phyloP scores from a whole-genome alignment of 2,329 filamentous ascomycete genomes.

The Botryotinia convoluta region DNA sequence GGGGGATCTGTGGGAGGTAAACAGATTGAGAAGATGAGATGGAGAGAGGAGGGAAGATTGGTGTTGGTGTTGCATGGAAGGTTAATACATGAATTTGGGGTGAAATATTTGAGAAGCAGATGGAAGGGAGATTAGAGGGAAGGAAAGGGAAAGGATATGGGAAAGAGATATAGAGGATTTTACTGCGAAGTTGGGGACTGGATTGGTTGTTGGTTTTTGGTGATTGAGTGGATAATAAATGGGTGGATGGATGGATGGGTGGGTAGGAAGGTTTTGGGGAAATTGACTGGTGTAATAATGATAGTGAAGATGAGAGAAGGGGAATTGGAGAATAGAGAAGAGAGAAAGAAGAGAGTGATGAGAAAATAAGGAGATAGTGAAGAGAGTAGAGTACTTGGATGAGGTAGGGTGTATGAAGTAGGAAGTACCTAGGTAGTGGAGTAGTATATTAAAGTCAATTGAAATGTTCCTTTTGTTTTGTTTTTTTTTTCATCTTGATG shows the following conservation, averaged over 20 bases:
- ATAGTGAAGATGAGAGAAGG: background rate
- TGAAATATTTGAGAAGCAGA: conserved; percentile 3
- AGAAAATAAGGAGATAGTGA: background rate
- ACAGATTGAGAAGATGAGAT: background rate
- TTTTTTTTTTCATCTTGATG: background rate
- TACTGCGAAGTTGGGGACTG: background rate
- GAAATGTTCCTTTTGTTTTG: conserved; percentile 5
- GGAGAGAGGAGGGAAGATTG: background rate
- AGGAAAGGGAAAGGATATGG: background rate
- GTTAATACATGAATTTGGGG: background rate
- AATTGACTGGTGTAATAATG: conserved; percentile 15
- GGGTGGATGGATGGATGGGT: background rate
- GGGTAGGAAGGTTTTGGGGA: background rate
- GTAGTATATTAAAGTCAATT: conserved; percentile 7
- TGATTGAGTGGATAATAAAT: conserved; percentile 15
- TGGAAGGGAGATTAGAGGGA: background rate
- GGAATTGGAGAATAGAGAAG: background rate
- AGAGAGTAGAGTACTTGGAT: background rate
- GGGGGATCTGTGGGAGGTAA: background rate
- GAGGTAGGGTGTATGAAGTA: no score
- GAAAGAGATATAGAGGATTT: background rate
- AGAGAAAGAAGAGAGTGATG: background rate
- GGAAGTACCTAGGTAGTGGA: background rate
- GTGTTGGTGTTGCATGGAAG: background rate
- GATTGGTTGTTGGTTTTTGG: background rate